phyloP scores from a whole-genome alignment of 1,284 basidiomycete species.

The Tilletia walkeri region DNA sequence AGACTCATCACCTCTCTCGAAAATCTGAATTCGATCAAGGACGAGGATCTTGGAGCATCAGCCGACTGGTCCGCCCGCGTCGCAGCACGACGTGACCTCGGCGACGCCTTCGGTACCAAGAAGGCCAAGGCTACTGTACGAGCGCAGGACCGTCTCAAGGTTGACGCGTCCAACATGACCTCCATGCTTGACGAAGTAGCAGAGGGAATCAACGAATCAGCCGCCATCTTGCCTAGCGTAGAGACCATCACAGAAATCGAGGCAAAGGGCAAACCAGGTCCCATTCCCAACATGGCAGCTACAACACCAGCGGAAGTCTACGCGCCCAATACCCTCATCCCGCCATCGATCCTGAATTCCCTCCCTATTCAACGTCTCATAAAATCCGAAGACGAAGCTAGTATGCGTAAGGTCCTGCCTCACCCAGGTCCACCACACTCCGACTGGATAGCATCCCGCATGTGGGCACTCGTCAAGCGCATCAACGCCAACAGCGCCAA shows the following conservation, averaged over 20 bases:
- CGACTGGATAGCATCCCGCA: constrained; percentile 29
- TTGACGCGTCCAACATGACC: constrained; percentile 51
- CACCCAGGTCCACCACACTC: constrained; percentile 19
- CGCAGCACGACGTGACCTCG: constrained; percentile 43
- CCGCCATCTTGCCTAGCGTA: constrained; percentile 34
- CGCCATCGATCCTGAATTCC: constrained; percentile 31
- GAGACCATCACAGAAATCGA: constrained; percentile 29
- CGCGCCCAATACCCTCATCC: constrained; percentile 41
- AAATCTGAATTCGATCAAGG: constrained; percentile 32
- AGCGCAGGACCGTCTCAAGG: constrained; percentile 54
- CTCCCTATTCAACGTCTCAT: constrained; percentile 24
- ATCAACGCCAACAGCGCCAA: constrained; percentile 20
- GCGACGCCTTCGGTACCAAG: constrained; percentile 53
- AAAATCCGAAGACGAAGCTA: constrained; percentile 16
- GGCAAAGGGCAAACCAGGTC: constrained; percentile 43
- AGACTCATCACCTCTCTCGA: constrained; percentile 44
- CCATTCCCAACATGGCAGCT: constrained; percentile 44
- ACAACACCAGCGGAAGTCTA: constrained; percentile 47
- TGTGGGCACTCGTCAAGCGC: constrained; percentile 29
- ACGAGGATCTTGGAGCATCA: constrained; percentile 21
- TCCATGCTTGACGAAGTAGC: constrained; percentile 46
- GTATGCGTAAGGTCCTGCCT: constrained; percentile 26
- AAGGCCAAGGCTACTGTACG: constrained; percentile 50
- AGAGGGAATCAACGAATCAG: constrained; percentile 39
- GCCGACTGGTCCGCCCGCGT: constrained; percentile 37